Evolutionary conservation across 2,329 filamentous ascomycete genomes (phyloP), one percentile per base, ranked within the genome.

Genomic region (Fusarium brachygibbosum): DNA sequence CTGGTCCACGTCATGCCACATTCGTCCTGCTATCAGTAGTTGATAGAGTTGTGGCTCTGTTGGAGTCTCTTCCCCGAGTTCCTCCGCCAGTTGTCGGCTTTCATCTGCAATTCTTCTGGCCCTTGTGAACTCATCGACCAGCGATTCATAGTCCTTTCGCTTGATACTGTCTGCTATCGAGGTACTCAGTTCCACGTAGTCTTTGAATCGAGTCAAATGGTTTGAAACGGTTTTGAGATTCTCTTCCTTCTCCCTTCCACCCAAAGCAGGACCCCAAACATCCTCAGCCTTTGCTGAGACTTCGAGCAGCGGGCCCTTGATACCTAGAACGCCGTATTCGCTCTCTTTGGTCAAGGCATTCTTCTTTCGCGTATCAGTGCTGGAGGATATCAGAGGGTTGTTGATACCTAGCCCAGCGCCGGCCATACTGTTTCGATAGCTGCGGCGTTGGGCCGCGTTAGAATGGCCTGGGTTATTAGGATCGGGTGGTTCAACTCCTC

Each of bases 281-380:
- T 99, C 96, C 79, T 98, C 94, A 0, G 95, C 96, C 79, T 98
- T 98, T 64, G 94, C 92, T 1, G 93, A 93, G 13, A 97, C 93
- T 74, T 98, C 96, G 12, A 96, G 85, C 56, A 99, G 83, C 19
- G 96, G 95, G 2, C 86, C 87, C 77, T 97, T 97, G 79, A 99
- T 97, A 13, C 93, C 94, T 76, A 91, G 84, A 10, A 97, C 90
- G 52, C 94, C 94, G 75, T 94, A 97, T 74, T 97, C 94, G 73
- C 93, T 97, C 81, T 98, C 95, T 79, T 97, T 97, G 38, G 91
- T 87, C 46, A 98, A 84, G 0, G 96, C 94, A 78, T 97, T 97
- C 84, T 97, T 98, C 79, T 91, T 93, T 68, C 85, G 85, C 14
- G 86, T 86, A 68, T 92, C 90, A 17, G 81, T 69, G 19, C 77